Conservation (phyloP, 139 green algal genomes). For the Ettlia oleoabundans region DNA sequence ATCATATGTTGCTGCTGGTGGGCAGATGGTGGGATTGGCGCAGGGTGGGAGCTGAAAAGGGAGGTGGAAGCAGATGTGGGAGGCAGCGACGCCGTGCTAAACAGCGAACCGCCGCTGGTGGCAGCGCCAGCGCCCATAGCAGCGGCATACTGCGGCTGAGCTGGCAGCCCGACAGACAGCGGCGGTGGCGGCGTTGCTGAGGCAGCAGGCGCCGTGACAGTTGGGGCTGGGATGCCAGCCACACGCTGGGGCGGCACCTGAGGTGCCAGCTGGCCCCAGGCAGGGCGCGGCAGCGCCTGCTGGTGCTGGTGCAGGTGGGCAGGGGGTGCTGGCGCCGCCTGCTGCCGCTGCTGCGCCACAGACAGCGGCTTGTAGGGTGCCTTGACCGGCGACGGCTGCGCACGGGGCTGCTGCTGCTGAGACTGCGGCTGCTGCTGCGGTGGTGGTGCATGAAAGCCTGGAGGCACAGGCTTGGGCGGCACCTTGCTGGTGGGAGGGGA, state of each 20-base stretch:
- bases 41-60: conserved; percentile 1
- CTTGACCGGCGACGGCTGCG: background rate
- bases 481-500: background rate
- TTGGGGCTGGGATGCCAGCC: no score
- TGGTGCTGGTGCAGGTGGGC: background rate
- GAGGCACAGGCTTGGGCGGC: background rate
- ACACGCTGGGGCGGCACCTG: no score
- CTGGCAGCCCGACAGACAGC: background rate
- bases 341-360: background rate
- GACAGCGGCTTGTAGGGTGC: conserved; percentile 13
- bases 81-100: no score
- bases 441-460: background rate
- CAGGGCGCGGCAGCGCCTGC: background rate
- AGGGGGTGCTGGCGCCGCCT: background rate
- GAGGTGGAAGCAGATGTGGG: no score
- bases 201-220: no score
- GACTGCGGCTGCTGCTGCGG: conserved; percentile 2
- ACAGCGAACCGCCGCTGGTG: background rate
- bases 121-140: background rate
- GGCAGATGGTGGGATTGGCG: background rate
- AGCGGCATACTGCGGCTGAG: background rate
- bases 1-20: background rate
- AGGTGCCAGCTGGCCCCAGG: conserved; percentile 4
- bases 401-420: background rate
- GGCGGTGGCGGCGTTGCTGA: no score